phyloP scores from a whole-genome alignment of 2,329 filamentous ascomycete genomes.

The Colletotrichum tropicale region DNA sequence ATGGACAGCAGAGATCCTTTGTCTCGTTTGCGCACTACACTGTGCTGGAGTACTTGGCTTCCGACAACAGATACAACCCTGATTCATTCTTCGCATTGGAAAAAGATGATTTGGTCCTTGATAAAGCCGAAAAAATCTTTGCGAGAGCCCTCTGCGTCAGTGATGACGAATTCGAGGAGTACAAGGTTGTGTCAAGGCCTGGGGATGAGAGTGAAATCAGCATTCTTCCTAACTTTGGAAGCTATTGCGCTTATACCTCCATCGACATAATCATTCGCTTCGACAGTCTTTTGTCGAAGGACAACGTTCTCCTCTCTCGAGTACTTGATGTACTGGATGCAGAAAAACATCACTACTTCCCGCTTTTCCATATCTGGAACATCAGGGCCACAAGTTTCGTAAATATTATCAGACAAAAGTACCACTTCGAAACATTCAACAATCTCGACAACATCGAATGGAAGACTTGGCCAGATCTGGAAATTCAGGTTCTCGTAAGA shows the following conservation, averaged over 20 bases:
- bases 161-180: rapidly evolving
- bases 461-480: rapidly evolving
- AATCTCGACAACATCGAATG: too few species aligned
- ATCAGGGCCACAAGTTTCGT: too few species aligned
- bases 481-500: not conserved
- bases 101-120: rapidly evolving
- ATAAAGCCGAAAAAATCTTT: rapidly evolving
- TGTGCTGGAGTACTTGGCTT: not conserved
- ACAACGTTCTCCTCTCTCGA: rapidly evolving
- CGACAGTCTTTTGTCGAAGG: rapidly evolving
- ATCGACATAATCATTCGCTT: not conserved
- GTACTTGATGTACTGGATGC: too few species aligned
- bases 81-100: not conserved
- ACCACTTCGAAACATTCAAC: too few species aligned
- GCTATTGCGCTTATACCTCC: rapidly evolving
- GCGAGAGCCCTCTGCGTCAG: rapidly evolving
- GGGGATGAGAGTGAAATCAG: too few species aligned
- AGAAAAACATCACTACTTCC: too few species aligned
- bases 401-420: too few species aligned
- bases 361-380: too few species aligned
- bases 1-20: rapidly evolving
- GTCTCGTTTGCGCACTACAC: not conserved
- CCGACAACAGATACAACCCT: rapidly evolving
- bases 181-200: too few species aligned
- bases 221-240: not conserved